phyloP scores from a whole-genome alignment of 306 rosid species.

The Fragaria vesca region DNA sequence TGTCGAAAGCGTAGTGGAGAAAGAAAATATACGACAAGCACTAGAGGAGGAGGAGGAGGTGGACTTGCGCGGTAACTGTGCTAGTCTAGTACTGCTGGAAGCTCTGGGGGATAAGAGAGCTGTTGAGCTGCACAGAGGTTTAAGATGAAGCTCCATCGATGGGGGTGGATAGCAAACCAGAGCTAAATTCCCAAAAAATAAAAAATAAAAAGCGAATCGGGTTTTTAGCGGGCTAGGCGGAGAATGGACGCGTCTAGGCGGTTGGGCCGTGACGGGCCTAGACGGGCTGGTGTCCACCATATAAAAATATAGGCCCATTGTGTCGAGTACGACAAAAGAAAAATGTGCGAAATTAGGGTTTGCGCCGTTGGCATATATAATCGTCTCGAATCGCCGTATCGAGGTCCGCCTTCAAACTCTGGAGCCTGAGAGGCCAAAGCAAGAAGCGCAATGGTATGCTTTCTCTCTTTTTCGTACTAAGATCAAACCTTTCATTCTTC shows the following conservation, averaged over 20 bases:
- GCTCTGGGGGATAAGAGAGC: slow-evolving; percentile 22
- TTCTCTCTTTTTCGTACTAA: not conserved
- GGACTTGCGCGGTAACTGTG: slow-evolving; percentile 22
- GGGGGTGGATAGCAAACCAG: not conserved
- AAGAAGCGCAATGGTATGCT: slow-evolving; percentile 10
- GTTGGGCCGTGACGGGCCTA: too few relatives aligned
- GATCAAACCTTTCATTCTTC: not conserved
- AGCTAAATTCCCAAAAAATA: too few relatives aligned
- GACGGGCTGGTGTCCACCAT: too few relatives aligned
- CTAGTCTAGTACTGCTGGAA: slow-evolving; percentile 17
- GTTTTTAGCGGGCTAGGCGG: too few relatives aligned
- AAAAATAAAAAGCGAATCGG: too few relatives aligned
- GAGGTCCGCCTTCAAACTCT: not conserved
- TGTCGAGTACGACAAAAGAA: too few relatives aligned
- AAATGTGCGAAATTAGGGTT: not conserved
- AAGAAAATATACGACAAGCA: slow-evolving; percentile 13
- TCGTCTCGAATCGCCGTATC: not conserved
- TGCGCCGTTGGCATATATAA: not conserved
- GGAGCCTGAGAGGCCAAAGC: not conserved
- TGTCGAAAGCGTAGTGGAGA: slow-evolving; percentile 26
- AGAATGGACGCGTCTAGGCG: too few relatives aligned
- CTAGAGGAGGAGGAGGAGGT: not conserved
- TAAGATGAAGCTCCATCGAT: slow-evolving; percentile 45
- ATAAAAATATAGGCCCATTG: not conserved
- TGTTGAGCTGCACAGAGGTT: slow-evolving; percentile 36